Percentiles rank a stretch among this genome's conserved stretches.
phyloP scores from a whole-genome alignment of 768 basidiomycete species.

The Brasilioporus rufonigricans region DNA sequence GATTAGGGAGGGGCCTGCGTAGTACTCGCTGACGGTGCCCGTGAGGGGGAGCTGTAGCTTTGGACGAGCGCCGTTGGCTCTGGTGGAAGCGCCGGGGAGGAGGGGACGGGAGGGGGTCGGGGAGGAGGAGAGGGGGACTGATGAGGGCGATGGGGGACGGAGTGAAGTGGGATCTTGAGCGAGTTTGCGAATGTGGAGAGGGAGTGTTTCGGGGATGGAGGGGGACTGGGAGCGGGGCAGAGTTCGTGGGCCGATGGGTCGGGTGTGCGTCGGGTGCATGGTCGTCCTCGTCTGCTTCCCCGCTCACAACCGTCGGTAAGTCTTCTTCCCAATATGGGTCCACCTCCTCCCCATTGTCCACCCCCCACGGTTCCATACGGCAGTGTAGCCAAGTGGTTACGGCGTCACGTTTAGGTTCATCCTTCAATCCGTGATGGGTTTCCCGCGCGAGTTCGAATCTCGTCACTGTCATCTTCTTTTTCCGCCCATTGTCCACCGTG shows the following conservation, averaged over 20 bases:
- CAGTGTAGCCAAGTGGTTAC: conserved; percentile 62
- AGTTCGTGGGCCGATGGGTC: conserved; percentile 54
- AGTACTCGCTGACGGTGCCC: conserved; percentile 29
- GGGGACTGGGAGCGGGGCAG: conserved; percentile 44
- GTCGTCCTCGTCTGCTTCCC: conserved; percentile 14
- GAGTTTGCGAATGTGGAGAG: conserved; percentile 42
- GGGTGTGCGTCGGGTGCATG: conserved; percentile 29
- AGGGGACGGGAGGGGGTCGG: conserved; percentile 32
- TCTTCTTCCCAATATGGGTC: background rate
- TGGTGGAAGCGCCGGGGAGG: conserved; percentile 30
- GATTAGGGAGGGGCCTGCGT: conserved; percentile 32
- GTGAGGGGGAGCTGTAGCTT: conserved; percentile 38
- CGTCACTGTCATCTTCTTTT: conserved; percentile 47
- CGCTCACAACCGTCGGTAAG: conserved; percentile 11
- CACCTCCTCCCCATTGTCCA: background rate
- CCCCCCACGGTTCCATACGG: conserved; percentile 15
- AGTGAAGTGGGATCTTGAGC: conserved; percentile 27
- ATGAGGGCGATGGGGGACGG: conserved; percentile 30
- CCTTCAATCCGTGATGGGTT: conserved; percentile 51
- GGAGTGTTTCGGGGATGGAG: conserved; percentile 35
- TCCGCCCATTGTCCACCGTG: conserved; percentile 10
- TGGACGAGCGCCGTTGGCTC: conserved; percentile 28
- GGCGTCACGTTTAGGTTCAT: conserved; percentile 54
- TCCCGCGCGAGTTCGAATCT: conserved; percentile 61
- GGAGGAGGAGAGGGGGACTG: conserved; percentile 28